Evolutionary conservation across 2,329 filamentous ascomycete species (phyloP).

Genomic region (Corynespora cassiicola): DNA sequence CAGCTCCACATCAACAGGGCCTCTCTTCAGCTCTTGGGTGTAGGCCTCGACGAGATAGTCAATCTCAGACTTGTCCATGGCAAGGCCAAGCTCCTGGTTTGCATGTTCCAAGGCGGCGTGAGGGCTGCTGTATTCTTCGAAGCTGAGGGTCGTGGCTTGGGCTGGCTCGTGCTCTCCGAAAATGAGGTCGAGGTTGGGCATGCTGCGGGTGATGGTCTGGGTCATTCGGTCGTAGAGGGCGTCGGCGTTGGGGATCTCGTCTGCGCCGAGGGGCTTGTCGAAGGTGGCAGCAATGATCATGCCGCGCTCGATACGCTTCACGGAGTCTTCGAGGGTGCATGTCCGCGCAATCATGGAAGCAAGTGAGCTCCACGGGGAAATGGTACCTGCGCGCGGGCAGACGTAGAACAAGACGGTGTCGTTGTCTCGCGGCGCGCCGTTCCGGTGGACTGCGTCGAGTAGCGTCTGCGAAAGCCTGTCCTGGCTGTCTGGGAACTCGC

Average conservation of each 20-base stretch:
- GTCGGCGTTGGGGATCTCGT: constrained; percentile 68
- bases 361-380: constrained; percentile 97
- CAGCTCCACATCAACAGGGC: constrained; percentile 88
- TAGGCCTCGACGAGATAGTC: constrained; percentile 91
- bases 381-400: constrained; percentile 77
- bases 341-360: constrained; percentile 93
- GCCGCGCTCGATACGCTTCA: constrained; percentile 84
- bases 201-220: constrained; percentile 72
- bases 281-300: constrained; percentile 74
- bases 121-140: constrained; percentile 68
- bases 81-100: constrained; percentile 83
- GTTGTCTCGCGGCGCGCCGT: constrained; percentile 57
- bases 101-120: constrained; percentile 78
- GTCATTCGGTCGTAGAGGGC: constrained; percentile 94
- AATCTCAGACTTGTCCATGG: constrained; percentile 87
- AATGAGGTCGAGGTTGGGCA: constrained; percentile 76
- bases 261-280: constrained; percentile 58
- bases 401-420: constrained; percentile 71
- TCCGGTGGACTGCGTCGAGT: constrained; percentile 56
- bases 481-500: constrained; percentile 56
- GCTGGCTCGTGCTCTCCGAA: constrained; percentile 74
- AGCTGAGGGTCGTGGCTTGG: constrained; percentile 77
- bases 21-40: constrained; percentile 66
- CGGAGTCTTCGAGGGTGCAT: constrained; percentile 76
- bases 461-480: constrained; percentile 53